Percentiles rank a stretch among this genome's conserved stretches.
Evolutionary conservation across 805 yeast species (phyloP).

Genomic region (Barnettozyma pratensis): DNA sequence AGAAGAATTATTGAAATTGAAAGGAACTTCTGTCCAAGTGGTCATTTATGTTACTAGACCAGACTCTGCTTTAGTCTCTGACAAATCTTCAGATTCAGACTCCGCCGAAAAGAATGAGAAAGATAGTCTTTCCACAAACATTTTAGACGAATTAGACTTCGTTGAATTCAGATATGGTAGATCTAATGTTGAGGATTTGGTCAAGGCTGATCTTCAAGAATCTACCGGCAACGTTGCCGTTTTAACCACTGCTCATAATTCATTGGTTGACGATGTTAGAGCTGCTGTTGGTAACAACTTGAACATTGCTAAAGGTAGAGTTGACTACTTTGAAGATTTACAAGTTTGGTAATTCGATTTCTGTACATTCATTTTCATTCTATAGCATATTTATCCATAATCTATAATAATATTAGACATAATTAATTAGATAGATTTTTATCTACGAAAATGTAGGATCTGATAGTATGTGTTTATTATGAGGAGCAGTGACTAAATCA

Average conservation of each 20-base stretch:
- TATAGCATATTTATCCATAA: background rate
- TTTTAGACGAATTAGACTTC: slow-evolving; percentile 18
- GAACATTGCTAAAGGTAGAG: slow-evolving; percentile 29
- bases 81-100: slow-evolving; percentile 5
- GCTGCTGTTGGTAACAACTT: slow-evolving; percentile 34
- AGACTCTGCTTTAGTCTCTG: slow-evolving; percentile 3
- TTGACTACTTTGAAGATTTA: slow-evolving; percentile 54
- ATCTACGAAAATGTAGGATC: too few relatives aligned
- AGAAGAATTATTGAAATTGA: slow-evolving; percentile 36
- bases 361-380: background rate
- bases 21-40: slow-evolving; percentile 9
- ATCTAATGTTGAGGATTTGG: slow-evolving; percentile 37
- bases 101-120: slow-evolving; percentile 2
- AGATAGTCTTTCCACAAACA: background rate
- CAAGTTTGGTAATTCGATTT: slow-evolving; percentile 44
- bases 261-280: slow-evolving; percentile 50
- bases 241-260: slow-evolving; percentile 51
- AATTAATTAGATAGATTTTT: too few relatives aligned
- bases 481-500: background rate
- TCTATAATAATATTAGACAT: too few relatives aligned
- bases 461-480: too few relatives aligned
- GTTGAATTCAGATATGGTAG: slow-evolving; percentile 40
- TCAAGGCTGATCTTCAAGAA: slow-evolving; percentile 33
- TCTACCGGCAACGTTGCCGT: slow-evolving; percentile 38
- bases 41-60: slow-evolving; percentile 21